Base-by-base conservation (phyloP, 169 alveolate genomes). In the Ichthyophthirius multifiliis region DNA sequence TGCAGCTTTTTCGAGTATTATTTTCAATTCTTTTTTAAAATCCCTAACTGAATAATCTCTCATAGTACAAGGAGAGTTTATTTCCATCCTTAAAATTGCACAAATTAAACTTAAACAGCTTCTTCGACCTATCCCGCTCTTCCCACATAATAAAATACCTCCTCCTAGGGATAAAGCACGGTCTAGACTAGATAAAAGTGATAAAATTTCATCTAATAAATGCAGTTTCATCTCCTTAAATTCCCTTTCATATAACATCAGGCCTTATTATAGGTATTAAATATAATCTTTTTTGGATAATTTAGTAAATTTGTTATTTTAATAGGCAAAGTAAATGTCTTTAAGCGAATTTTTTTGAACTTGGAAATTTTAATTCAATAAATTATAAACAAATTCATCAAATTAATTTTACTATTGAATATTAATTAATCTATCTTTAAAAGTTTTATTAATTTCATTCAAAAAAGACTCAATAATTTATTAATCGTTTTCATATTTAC, bases 61-160 rank as follows among this genome's bases (percentile, higher is more conserved):
- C 1, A 96, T 84, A 16, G 95, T 88, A 46, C 92, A 89, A n/a
- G 96, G 96, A 43, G 96, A 74, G 55, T 90, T 85, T 41, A 94
- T 80, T 63, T 90, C 90, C 84, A 94, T 75, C 77, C 94, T 82
- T 41, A 92, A 91, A 92, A 94, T 87, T 63, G 95, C 94, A 18
- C 95, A 83, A 75, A 92, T 83, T 13, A 96, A 85, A 27, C 85
- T 46, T n/a, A 90, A 41, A 48, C 86, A 37, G n/a, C 87, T 77
- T 78, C 95, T 89, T 82, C 98, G 86, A 13, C 99, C 99, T 2
- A 93, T 88, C 9, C 98, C 99, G 46, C 95, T 84, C 43, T 94
- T 84, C 31, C 99, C 99, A 2, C 95, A 95, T 75, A 96, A 82
- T 74, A 95, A 82, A 63, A 96, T 73, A 80, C 95, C 76, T 43